These are phyloP conservation scores for Stemphylium beticola DNA, from an alignment of 2,329 filamentous ascomycete species.

Conservation along the genomic window DNA sequence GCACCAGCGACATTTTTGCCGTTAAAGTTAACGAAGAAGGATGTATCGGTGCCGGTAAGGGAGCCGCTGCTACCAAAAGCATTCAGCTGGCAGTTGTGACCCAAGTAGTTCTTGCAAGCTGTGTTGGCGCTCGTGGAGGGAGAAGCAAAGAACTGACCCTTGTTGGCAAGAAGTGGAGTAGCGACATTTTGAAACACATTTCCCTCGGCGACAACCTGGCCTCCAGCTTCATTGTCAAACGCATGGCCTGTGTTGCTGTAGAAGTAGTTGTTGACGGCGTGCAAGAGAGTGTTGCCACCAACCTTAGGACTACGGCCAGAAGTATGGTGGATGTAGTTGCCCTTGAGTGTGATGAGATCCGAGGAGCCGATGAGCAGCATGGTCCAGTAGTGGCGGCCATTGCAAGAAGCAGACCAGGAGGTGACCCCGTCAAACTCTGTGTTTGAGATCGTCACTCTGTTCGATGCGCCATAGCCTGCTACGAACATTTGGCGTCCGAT, in stretches of 20 bases:
- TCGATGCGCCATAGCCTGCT: conserved; percentile 12
- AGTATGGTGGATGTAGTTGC: conserved; percentile 27
- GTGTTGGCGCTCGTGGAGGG: background rate
- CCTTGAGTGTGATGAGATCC: conserved; percentile 23
- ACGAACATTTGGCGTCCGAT: conserved; percentile 25
- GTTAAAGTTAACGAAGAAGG: conserved; percentile 11
- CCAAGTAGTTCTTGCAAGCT: conserved; percentile 9
- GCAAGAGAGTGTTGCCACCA: conserved; percentile 18
- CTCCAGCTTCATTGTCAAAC: conserved; percentile 15
- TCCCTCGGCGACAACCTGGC: conserved; percentile 17
- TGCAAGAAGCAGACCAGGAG: conserved; percentile 22
- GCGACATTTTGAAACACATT: conserved; percentile 22
- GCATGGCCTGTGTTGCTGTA: conserved; percentile 21
- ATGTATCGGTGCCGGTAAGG: conserved; percentile 8
- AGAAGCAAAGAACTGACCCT: conserved; percentile 6
- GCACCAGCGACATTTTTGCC: conserved; percentile 11
- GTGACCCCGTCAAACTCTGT: conserved; percentile 25
- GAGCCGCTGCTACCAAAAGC: conserved; percentile 4
- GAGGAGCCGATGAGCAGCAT: conserved; percentile 17
- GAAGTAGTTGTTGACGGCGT: conserved; percentile 28
- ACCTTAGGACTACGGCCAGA: conserved; percentile 25
- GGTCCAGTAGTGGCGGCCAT: conserved; percentile 28
- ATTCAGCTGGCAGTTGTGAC: conserved; percentile 15
- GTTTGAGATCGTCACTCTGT: conserved; percentile 27
- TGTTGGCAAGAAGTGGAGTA: conserved; percentile 3